Percentiles rank a stretch among this genome's conserved stretches.
Conservation (phyloP, 1,284 basidiomycete species). For the Sporisorium iseilematis-ciliati region DNA sequence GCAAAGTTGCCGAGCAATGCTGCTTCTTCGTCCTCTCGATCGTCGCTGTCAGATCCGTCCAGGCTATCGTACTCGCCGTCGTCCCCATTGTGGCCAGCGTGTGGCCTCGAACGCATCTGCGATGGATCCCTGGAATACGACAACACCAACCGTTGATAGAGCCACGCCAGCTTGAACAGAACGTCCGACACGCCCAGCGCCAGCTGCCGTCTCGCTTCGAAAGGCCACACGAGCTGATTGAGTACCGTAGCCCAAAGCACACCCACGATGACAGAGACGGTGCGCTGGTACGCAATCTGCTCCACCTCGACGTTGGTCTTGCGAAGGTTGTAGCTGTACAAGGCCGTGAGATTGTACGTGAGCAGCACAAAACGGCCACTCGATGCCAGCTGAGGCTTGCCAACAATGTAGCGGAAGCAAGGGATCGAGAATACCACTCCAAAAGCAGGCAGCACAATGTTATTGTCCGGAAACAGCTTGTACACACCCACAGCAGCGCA, state of each 20-base stretch:
- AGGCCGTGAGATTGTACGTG: conserved; percentile 87
- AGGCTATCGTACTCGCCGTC: conserved; percentile 22
- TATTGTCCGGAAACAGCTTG: conserved; percentile 78
- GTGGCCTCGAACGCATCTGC: conserved; percentile 5
- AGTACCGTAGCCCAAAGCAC: conserved; percentile 90
- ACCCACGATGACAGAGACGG: conserved; percentile 84
- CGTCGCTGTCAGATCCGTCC: neutral
- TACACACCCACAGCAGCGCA: conserved; percentile 80
- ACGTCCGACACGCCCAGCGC: conserved; percentile 83
- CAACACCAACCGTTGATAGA: conserved; percentile 63
- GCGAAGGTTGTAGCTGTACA: conserved; percentile 79
- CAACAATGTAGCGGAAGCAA: conserved; percentile 90
- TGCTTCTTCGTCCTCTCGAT: conserved; percentile 42
- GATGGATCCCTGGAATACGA: conserved; percentile 55
- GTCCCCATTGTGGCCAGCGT: neutral
- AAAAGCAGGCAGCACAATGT: conserved; percentile 81
- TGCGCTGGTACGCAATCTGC: conserved; percentile 81
- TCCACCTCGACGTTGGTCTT: conserved; percentile 78
- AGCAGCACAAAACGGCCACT: conserved; percentile 64
- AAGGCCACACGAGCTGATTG: conserved; percentile 92
- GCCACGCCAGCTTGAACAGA: conserved; percentile 63
- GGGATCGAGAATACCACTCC: conserved; percentile 92
- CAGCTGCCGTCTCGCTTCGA: conserved; percentile 88
- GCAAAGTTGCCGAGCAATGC: conserved; percentile 43
- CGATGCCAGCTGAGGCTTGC: conserved; percentile 71